phyloP scores from a whole-genome alignment of 2,329 filamentous ascomycete species.

The Teratosphaeria viscida region DNA sequence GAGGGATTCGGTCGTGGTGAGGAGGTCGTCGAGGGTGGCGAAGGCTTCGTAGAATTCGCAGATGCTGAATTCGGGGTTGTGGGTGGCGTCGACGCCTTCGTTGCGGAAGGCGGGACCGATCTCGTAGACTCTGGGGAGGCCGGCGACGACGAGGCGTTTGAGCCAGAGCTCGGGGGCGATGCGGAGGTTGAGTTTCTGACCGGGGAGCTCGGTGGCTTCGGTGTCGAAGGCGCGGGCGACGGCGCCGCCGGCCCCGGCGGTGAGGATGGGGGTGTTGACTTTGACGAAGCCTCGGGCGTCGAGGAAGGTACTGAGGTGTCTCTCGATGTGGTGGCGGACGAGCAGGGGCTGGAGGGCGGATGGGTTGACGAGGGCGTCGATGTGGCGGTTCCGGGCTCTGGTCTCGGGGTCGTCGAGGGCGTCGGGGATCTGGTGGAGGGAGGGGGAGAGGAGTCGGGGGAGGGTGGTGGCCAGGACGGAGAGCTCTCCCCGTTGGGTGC shows the following conservation, averaged over 20 bases:
- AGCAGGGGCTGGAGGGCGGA: slow-evolving; percentile 58
- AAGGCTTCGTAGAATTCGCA: slow-evolving; percentile 95
- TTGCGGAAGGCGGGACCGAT: slow-evolving; percentile 90
- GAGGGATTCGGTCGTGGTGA: slow-evolving; percentile 63
- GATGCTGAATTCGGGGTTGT: slow-evolving; percentile 95
- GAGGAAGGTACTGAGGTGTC: slow-evolving; percentile 64
- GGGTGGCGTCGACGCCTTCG: slow-evolving; percentile 73
- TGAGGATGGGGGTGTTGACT: slow-evolving; percentile 83
- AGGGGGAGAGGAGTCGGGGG: slow-evolving; percentile 64
- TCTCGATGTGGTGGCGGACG: slow-evolving; percentile 63
- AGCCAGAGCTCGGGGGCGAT: slow-evolving; percentile 94
- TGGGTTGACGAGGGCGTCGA: slow-evolving; percentile 73
- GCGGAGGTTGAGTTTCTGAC: slow-evolving; percentile 62
- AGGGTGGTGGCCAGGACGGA: slow-evolving; percentile 59
- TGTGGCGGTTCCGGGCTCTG: slow-evolving; percentile 65
- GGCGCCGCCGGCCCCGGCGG: slow-evolving; percentile 74
- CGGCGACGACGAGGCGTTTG: slow-evolving; percentile 81
- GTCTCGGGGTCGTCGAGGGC: slow-evolving; percentile 60
- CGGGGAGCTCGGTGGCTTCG: slow-evolving; percentile 61
- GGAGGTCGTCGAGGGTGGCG: slow-evolving; percentile 63
- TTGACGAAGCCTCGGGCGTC: slow-evolving; percentile 65
- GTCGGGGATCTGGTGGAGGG: slow-evolving; percentile 67
- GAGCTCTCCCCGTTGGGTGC: slow-evolving; percentile 63
- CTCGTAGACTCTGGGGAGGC: slow-evolving; percentile 82
- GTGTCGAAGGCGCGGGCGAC: slow-evolving; percentile 80